Percentiles rank a stretch among this genome's conserved stretches.
phyloP scores from a whole-genome alignment of 495 filamentous ascomycete species.

The Annulohypoxylon nitens region DNA sequence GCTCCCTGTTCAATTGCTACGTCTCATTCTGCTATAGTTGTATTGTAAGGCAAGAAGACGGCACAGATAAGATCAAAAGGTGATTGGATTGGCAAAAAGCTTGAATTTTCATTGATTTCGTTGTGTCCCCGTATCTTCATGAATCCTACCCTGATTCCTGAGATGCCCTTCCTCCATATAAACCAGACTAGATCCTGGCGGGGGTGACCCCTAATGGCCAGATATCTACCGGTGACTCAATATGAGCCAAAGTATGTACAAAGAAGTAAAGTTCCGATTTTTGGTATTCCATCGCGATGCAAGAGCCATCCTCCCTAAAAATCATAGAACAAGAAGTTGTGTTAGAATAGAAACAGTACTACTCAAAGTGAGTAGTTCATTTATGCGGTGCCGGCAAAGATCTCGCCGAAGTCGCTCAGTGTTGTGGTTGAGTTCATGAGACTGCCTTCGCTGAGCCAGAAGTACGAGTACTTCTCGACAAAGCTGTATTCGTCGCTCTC shows the following conservation, averaged over 20 bases:
- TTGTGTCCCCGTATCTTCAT: slow-evolving; percentile 41
- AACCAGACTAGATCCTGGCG: slow-evolving; percentile 36
- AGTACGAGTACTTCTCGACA: slow-evolving; percentile 84
- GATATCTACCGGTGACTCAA: slow-evolving; percentile 36
- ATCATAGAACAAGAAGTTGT: slow-evolving; percentile 20
- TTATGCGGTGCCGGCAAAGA: slow-evolving; percentile 58
- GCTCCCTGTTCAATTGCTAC: no score
- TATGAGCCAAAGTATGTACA: slow-evolving; percentile 42
- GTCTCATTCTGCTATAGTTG: background rate
- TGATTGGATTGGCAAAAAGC: background rate
- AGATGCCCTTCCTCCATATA: slow-evolving; percentile 37
- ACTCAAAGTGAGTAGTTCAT: background rate
- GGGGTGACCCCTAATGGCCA: slow-evolving; percentile 32
- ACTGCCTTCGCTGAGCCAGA: slow-evolving; percentile 70
- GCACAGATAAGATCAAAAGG: slow-evolving; percentile 12
- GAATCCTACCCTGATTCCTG: slow-evolving; percentile 42
- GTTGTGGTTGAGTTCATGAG: slow-evolving; percentile 56
- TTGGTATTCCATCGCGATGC: slow-evolving; percentile 40
- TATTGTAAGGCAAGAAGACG: background rate
- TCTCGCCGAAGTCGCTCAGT: slow-evolving; percentile 57
- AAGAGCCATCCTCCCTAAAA: slow-evolving; percentile 25
- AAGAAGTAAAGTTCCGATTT: slow-evolving; percentile 37
- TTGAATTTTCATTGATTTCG: slow-evolving; percentile 27
- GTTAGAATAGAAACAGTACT: slow-evolving; percentile 26
- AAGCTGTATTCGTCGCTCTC: slow-evolving; percentile 68